Evolutionary conservation across 805 yeast species (phyloP).

Genomic region (Candida germanica): DNA sequence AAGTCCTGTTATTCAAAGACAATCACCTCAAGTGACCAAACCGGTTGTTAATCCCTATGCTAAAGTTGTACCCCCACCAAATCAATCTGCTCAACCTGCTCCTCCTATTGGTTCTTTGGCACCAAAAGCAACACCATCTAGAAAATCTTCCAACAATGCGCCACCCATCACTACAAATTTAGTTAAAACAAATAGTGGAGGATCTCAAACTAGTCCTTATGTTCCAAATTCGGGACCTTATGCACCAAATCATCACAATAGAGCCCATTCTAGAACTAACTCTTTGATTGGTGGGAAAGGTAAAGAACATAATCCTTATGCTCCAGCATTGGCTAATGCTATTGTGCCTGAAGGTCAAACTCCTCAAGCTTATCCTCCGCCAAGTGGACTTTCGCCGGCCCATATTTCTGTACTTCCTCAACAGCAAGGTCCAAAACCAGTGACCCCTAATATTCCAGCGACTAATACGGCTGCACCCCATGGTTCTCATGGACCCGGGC

Average conservation of each 20-base stretch:
- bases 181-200: constrained; percentile 17
- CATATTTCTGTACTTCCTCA: constrained; percentile 3
- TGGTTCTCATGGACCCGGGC: background rate
- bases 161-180: constrained; percentile 25
- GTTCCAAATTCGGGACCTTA: constrained; percentile 45
- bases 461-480: background rate
- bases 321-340: constrained; percentile 20
- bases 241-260: constrained; percentile 34
- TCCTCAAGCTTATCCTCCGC: constrained; percentile 4
- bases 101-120: constrained; percentile 1
- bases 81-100: constrained; percentile 3
- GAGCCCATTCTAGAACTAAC: constrained; percentile 38
- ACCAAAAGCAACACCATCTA: constrained; percentile 4
- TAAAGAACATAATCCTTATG: constrained; percentile 41
- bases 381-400: constrained; percentile 2
- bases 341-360: background rate
- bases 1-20: constrained; percentile 10
- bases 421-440: background rate
- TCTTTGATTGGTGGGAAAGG: constrained; percentile 40
- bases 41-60: constrained; percentile 30
- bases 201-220: constrained; percentile 34
- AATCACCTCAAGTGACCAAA: constrained; percentile 12
- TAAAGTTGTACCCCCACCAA: constrained; percentile 4
- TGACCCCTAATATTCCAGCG: background rate
- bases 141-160: constrained; percentile 8